Percentiles rank a stretch among this genome's conserved stretches.
These are phyloP conservation scores for Fomitiporia mediterranea DNA, from an alignment of 1,284 basidiomycete species.

Conservation along the genomic window DNA sequence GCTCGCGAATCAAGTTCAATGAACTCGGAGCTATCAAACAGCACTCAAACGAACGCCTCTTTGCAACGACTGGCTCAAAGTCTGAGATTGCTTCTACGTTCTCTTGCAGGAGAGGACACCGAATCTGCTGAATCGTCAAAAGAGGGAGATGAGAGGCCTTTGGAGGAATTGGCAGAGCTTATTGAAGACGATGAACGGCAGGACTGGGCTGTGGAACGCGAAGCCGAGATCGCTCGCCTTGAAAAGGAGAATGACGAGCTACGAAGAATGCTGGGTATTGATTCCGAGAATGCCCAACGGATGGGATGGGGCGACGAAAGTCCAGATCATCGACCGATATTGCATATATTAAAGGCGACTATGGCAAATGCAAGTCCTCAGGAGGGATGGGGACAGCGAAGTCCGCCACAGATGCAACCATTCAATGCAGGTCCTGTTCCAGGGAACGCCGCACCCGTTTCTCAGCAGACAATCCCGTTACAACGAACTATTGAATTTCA, in stretches of 20 bases:
- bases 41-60: constrained; percentile 48
- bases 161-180: constrained; percentile 38
- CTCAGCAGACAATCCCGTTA: constrained; percentile 12
- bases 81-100: constrained; percentile 68
- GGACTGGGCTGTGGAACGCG: constrained; percentile 84
- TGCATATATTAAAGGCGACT: constrained; percentile 4
- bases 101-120: constrained; percentile 65
- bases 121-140: constrained; percentile 32
- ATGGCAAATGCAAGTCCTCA: neutral
- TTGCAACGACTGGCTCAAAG: constrained; percentile 69
- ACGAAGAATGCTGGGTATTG: constrained; percentile 69
- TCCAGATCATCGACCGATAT: constrained; percentile 17
- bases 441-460: constrained; percentile 4
- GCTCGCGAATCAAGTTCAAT: constrained; percentile 63
- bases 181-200: constrained; percentile 38
- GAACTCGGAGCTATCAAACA: constrained; percentile 54
- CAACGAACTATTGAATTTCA: constrained; percentile 23
- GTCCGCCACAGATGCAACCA: constrained; percentile 14
- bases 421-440: constrained; percentile 11
- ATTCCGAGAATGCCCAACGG: constrained; percentile 45
- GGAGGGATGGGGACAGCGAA: constrained; percentile 14
- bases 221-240: constrained; percentile 75
- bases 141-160: constrained; percentile 22
- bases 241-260: constrained; percentile 79
- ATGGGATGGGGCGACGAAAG: constrained; percentile 39